Base-by-base conservation (phyloP, 768 basidiomycete genomes). In the Fomitopsis serialis region DNA sequence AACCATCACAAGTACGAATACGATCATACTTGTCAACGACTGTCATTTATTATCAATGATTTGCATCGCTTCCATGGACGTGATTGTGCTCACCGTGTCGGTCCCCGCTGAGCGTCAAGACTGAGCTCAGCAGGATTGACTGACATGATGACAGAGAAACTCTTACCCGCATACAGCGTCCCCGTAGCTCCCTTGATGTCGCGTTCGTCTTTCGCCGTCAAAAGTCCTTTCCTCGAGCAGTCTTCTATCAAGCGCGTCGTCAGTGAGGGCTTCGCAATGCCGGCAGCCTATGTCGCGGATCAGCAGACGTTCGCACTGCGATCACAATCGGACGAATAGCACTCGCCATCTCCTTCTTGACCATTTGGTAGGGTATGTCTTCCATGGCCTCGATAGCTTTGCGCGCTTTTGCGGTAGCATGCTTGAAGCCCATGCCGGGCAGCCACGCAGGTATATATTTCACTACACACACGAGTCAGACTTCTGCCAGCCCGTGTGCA, bases 1-100 rank as follows among this genome's bases (percentile, higher is more conserved):
- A 0, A 66, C 55, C 61, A 74, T 71, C 10, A 72, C 73, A 22
- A 76, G 66, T 58, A 77, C 69, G 52, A 77, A 71, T 0, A 72
- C 67, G 40, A 68, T 63, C 13, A 74, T 59, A 11, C 70, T 62
- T 8, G 74, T 69, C 17, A 72, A 70, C 4, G 73, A 74, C 76
- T 78, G 50, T 9, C 19, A 12, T 3, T 37, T 52, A 25, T 37
- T 15, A 42, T 5, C 25, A 27, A 43, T n/a, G n/a, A 35, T 23
- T n/a, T 24, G 15, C 45, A 8, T 21, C 17, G 27, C 17, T 19
- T 17, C 23, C 22, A 22, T 40, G 22, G 42, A 27, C 11, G 29
- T n/a, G 27, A 25, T 29, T 15, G 3, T 15, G 32, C 23, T 37
- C 34, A 63, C 62, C 56, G 63, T 63, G 42, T 63, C 63, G 10